These are phyloP conservation scores for Xerocomellus intermedius DNA, from an alignment of 768 basidiomycete species.

Conservation along the genomic window DNA sequence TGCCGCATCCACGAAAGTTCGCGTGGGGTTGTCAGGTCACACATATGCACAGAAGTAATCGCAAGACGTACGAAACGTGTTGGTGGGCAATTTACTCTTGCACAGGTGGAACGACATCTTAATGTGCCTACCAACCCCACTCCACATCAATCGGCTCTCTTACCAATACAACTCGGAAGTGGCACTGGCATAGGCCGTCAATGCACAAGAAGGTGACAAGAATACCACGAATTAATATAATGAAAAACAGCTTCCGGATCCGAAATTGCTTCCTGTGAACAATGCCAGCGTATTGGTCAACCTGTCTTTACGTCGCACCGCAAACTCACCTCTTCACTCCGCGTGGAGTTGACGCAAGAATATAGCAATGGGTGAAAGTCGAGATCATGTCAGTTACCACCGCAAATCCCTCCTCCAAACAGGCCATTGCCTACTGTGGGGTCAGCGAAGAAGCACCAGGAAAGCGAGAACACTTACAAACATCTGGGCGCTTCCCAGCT, in stretches of 20 bases:
- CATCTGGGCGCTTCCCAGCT: neutral
- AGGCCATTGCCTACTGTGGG: neutral
- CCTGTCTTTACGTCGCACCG: neutral
- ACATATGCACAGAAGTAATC: too few relatives aligned
- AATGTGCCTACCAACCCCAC: neutral
- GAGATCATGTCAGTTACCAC: slow-evolving; percentile 5
- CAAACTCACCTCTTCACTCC: slow-evolving; percentile 3
- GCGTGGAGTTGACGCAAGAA: slow-evolving; percentile 11
- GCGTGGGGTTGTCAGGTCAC: too few relatives aligned
- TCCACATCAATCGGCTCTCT: neutral
- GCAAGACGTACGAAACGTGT: slow-evolving; percentile 1
- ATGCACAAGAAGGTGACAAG: slow-evolving; percentile 8
- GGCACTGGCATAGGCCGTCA: neutral
- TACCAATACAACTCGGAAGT: slow-evolving; percentile 9
- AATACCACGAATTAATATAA: slow-evolving; percentile 15
- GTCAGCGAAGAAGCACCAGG: neutral
- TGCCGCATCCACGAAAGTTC: neutral
- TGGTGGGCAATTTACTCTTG: slow-evolving; percentile 8
- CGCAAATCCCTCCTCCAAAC: slow-evolving; percentile 2
- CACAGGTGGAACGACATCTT: slow-evolving; percentile 9
- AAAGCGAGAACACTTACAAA: neutral
- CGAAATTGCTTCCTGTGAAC: slow-evolving; percentile 5
- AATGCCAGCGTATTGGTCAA: neutral
- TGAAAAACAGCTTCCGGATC: slow-evolving; percentile 9
- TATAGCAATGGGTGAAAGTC: slow-evolving; percentile 7